Evolutionary conservation across 495 filamentous ascomycete species (phyloP), one percentile per base, ranked within the genome.

Genomic region (Penicillium cataractarum): DNA sequence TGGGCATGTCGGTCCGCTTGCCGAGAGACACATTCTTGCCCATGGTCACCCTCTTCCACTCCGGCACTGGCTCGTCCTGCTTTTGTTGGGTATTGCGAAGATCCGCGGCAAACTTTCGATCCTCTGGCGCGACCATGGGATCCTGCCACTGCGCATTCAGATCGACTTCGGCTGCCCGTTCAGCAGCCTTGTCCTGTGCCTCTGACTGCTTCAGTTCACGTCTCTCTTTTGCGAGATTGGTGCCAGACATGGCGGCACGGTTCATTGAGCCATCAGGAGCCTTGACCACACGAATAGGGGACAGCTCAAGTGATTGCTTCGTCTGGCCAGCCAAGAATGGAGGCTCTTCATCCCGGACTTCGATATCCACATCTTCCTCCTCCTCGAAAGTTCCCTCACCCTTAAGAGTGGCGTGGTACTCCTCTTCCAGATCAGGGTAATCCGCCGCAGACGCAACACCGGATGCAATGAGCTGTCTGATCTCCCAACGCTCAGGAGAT

Each of bases 311-410:
- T 21, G 91, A 94, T 73, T 96, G 93, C 69, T 97, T 97, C 2
- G 95, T 99, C 76, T 98, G 96, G 2, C 95, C 95, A 9, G 92
- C 91, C 46, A 99, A 76, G 82, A 99, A 99, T 0, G 96, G 96
- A 15, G 95, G 95, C 67, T 99, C 95, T 68, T 98, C 96, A 62
- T 97, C 96, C 68, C 87, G 84, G 49, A 99, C 90, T 74, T 99
- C 95, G 64, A 99, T 99, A 74, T 99, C 95, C 9, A 98, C 84
- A 73, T 99, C 95, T 76, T 97, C 92, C 77, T 99, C 95, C 62
- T 97, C 86, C 72, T 97, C 94, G 74, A 97, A 92, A 21, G 89
- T 86, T 13, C 90, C 92, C 66, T 95, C 90, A 3, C 93, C 95
- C 50, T 88, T 89, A 19, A 97, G 77, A 0, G 92, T 92, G 17